Base-by-base conservation (phyloP, 1,284 basidiomycete genomes). In the Melampsora americana region DNA sequence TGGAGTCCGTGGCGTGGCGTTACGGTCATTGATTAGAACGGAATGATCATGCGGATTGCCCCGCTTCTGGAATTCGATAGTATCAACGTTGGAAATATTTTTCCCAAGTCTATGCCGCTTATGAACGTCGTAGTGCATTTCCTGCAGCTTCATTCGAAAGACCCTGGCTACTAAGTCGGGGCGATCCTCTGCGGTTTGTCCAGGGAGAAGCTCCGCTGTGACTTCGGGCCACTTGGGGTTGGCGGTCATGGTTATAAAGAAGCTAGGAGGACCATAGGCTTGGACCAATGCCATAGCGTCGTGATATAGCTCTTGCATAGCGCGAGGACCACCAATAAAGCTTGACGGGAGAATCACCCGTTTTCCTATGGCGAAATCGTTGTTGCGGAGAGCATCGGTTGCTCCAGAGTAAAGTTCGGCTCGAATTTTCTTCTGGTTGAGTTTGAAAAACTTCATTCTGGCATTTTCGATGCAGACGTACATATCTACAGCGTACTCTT, bases 221-320 rank as follows among this genome's bases (percentile, higher is more conserved):
- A 85, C 84, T 79, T 84, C 83, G 2, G 80, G 81, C 84, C 85
- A 85, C 0, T 82, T 79, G 0, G 83, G 79, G 77, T 85, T 85
- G 79, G 83, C 84, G 0, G 83, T 84, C 80, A 84, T 81, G 0
- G 83, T 85, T 68, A 84, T 77, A 77, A 85, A 85, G 64, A 84
- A 83, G 6, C 81, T 83, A 0, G 84, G 84, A 12, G 68, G 73
- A 1, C 83, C 84, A 48, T 66, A 78, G 0, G 76, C 68, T 1
- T 79, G 77, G 0, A 83, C 84, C 77, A 85, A 79, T 2, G 82
- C 81, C 4, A 85, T 79, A 0, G 82, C 81, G 78, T 85, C 84
- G 0, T 83, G 79, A 50, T 83, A 81, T 53, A 84, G 83, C 35
- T 84, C 80, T 1, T 81, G 79, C 18, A 82, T 78, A 83, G 35